Conservation (phyloP, 108 stramenopile genomes). For the Cyclotella choctawhatcheeana region DNA sequence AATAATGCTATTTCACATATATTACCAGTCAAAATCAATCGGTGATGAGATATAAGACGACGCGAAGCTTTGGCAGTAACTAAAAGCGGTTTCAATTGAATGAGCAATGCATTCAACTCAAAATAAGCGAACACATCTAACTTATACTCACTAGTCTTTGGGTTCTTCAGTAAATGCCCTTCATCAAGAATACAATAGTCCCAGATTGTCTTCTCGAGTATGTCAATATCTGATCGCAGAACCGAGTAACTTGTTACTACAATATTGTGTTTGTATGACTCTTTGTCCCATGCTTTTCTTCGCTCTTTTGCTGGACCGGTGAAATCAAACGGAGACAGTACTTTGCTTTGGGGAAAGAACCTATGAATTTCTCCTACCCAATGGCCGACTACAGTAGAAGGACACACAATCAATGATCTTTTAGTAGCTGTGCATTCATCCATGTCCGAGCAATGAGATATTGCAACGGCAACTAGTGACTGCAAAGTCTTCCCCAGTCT, state of each 20-base stretch:
- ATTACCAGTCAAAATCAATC: slow-evolving; percentile 84
- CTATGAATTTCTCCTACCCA: slow-evolving; percentile 81
- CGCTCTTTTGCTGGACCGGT: slow-evolving; percentile 47
- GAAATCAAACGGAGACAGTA: slow-evolving; percentile 62
- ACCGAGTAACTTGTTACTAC: slow-evolving; percentile 89
- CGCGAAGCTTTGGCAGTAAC: slow-evolving; percentile 87
- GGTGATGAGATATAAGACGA: slow-evolving; percentile 66
- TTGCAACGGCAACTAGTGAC: slow-evolving; percentile 68
- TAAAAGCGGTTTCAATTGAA: not conserved
- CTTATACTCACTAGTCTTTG: slow-evolving; percentile 65
- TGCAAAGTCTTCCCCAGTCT: slow-evolving; percentile 80
- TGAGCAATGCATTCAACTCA: not conserved
- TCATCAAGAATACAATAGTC: slow-evolving; percentile 92
- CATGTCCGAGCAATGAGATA: slow-evolving; percentile 60
- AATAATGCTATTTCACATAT: slow-evolving; percentile 7
- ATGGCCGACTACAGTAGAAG: slow-evolving; percentile 84
- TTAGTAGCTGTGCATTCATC: slow-evolving; percentile 14
- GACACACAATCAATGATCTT: slow-evolving; percentile 79
- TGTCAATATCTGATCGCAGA: slow-evolving; percentile 67
- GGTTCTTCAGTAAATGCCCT: slow-evolving; percentile 94
- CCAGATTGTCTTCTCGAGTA: slow-evolving; percentile 65
- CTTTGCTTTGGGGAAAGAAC: slow-evolving; percentile 57
- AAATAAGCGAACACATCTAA: not conserved
- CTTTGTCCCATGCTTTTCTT: slow-evolving; percentile 26
- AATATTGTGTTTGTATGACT: slow-evolving; percentile 63